Conservation (phyloP, 305 asterid species). For the Ajuga reptans region DNA sequence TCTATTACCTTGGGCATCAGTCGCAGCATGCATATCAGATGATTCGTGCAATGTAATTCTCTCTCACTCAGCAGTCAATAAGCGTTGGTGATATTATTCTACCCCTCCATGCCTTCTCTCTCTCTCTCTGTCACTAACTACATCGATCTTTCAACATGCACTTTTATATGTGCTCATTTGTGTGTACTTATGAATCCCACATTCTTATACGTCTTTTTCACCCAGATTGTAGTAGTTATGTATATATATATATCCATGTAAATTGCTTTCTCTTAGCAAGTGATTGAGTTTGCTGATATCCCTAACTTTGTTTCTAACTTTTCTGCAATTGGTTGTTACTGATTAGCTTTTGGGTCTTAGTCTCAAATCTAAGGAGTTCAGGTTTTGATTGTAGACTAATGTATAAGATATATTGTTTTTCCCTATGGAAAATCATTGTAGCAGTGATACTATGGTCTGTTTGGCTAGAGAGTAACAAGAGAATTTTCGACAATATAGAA, state of each 20-base stretch:
- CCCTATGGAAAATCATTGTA: too few species aligned
- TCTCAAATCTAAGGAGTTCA: not conserved
- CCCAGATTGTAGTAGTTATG: constrained; percentile 1
- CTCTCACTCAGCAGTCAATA: constrained; percentile 16
- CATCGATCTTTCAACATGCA: not conserved
- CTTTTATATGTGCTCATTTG: constrained; percentile 1
- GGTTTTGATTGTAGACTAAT: not conserved
- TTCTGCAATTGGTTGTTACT: not conserved
- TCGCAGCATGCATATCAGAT: constrained; percentile 87
- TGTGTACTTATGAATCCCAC: constrained; percentile 6
- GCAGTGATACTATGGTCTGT: too few species aligned
- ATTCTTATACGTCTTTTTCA: constrained; percentile 6
- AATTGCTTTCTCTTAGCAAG: constrained; percentile 5
- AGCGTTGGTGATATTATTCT: constrained; percentile 21
- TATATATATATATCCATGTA: not conserved
- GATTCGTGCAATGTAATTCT: constrained; percentile 49
- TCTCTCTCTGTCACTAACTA: not conserved
- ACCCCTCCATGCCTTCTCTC: not conserved
- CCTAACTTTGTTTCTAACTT: constrained; percentile 9
- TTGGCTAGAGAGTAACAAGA: too few species aligned
- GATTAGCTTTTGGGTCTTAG: constrained; percentile 4
- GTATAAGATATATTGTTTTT: constrained; percentile 1
- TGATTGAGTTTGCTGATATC: not conserved
- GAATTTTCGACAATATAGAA: too few species aligned
- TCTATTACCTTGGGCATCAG: constrained; percentile 95